Evolutionary conservation across 768 basidiomycete genomes (phyloP), one percentile per base, ranked within the genome.

Genomic region (Sistotremastrum niveocremeum): DNA sequence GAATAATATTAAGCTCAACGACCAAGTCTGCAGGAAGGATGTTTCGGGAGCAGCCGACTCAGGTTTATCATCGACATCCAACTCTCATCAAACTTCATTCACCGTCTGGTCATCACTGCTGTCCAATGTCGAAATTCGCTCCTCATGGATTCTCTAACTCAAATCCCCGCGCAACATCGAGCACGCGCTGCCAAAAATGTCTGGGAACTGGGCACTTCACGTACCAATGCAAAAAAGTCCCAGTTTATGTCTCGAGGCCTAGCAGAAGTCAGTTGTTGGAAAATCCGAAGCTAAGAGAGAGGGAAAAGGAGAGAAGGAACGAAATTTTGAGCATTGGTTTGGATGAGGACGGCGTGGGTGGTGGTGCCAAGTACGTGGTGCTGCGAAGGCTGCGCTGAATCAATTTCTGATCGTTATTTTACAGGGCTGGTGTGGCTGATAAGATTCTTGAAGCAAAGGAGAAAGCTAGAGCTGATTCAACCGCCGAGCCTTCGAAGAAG

Each of bases 181-280:
- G 73, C 0, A 89, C 87, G 0, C 57, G 83, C 34, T 90, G 87
- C 60, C 87, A 90, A 60, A 89, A 84, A 63, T 90, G 87, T 53
- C 70, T 90, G 12, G 65, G 69, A 33, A 69, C 71, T 79, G 91
- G 90, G 0, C 93, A 95, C 62, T 93, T 81, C 60, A 95, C 79
- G 8, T 97, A 81, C 57, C 76, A 95, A 65, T 97, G 93, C 73
- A 88, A 87, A 62, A 71, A 72, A 11, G 54, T 73, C 20, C 72
- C 84, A 2, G 85, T 88, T 29, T 97, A 95, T 60, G 69, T 88
- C 37, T 77, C 86, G 7, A 73, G 93, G n/a, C 91, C 91, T 2
- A 90, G 88, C 34, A 76, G 90, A 37, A 87, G 87, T 2, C 75
- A 90, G 54, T 78, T 81, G 60, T 73, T 97, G 10, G 83, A 89